Evolutionary conservation across 176 grass and related monocot species (phyloP).

Genomic region (Musa itinerans): DNA sequence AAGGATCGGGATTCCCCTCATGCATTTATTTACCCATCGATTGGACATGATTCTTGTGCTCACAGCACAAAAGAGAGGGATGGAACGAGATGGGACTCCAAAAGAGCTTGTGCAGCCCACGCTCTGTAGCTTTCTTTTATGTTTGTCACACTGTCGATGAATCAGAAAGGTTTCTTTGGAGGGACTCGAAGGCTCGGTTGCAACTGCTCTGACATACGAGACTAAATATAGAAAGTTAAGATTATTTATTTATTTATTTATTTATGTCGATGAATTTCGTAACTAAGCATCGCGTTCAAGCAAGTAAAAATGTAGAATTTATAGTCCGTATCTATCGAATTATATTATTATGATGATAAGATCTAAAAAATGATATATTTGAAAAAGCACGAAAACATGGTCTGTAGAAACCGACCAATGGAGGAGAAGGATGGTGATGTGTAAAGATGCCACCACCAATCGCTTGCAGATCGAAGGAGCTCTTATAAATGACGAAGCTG

Average conservation of each 20-base stretch:
- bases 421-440: background rate
- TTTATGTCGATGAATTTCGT: no score
- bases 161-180: no score
- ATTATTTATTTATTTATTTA: no score
- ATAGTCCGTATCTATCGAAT: no score
- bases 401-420: background rate
- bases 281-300: no score
- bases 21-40: background rate
- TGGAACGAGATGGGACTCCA: background rate
- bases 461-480: background rate
- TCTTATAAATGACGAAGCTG: background rate
- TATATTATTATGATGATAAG: no score
- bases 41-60: conserved; percentile 11
- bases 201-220: no score
- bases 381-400: background rate
- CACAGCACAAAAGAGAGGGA: background rate
- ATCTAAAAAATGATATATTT: no score
- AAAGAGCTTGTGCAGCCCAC: background rate
- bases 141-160: background rate
- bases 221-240: no score
- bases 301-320: no score
- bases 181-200: no score
- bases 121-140: background rate
- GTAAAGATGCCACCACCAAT: background rate
- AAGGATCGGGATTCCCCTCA: background rate